A percentile compares a stretch with the other conserved stretches of the same genome.
These are phyloP conservation scores for Phytophthora palmivora DNA, from an alignment of 352 stramenopile genomes.

Conservation along the genomic window DNA sequence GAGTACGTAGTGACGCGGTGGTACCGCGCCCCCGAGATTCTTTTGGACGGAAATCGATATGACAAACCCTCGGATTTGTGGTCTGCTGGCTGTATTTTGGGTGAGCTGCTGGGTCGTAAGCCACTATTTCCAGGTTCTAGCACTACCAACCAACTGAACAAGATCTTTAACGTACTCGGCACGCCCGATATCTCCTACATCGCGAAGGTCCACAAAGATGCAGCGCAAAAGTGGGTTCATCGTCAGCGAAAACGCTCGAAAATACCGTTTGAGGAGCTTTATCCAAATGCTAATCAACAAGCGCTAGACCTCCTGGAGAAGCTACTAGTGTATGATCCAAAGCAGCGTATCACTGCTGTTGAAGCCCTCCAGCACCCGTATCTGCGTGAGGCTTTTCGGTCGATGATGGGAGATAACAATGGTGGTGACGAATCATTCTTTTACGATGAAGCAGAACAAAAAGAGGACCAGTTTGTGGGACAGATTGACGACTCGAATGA, in stretches of 20 bases:
- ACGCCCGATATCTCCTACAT: constrained; percentile 82
- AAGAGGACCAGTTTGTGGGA: constrained; percentile 69
- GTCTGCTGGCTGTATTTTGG: constrained; percentile 96
- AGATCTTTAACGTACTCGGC: constrained; percentile 95
- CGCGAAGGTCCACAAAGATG: constrained; percentile 69
- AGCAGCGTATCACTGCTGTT: constrained; percentile 85
- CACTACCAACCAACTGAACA: constrained; percentile 97
- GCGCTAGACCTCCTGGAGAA: constrained; percentile 81
- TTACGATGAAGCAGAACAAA: constrained; percentile 61
- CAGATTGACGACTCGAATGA: constrained; percentile 81
- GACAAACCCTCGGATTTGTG: constrained; percentile 82
- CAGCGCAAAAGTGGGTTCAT: constrained; percentile 75
- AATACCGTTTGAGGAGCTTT: constrained; percentile 80
- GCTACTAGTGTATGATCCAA: constrained; percentile 71
- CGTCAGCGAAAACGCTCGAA: constrained; percentile 56
- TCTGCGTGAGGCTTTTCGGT: constrained; percentile 74
- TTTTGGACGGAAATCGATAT: constrained; percentile 90
- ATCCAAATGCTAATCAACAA: constrained; percentile 73
- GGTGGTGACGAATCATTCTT: constrained; percentile 27
- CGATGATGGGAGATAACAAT: constrained; percentile 30
- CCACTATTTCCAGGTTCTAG: constrained; percentile 96
- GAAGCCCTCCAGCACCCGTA: constrained; percentile 97
- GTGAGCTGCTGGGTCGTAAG: constrained; percentile 94
- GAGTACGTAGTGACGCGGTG: constrained; percentile 84
- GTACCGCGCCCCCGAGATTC: constrained; percentile 91